phyloP scores from a whole-genome alignment of 2,329 filamentous ascomycete species.

The Diaporthe vaccinii region DNA sequence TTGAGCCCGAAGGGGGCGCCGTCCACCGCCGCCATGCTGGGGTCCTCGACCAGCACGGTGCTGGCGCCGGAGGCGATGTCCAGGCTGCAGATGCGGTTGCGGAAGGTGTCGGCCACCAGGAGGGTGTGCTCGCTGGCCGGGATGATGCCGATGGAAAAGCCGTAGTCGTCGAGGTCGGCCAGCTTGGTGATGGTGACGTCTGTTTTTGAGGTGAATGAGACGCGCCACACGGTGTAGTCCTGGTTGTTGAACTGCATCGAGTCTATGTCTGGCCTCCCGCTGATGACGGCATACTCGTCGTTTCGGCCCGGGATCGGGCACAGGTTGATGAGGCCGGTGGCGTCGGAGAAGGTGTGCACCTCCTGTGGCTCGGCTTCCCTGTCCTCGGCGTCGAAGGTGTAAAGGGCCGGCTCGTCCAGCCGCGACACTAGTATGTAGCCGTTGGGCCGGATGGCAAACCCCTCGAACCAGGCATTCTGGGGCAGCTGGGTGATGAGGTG shows the following conservation, averaged over 20 bases:
- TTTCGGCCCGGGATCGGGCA: conserved; percentile 15
- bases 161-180: conserved; percentile 13
- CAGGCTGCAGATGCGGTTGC: conserved; percentile 19
- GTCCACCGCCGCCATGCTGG: conserved; percentile 12
- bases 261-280: conserved; percentile 30
- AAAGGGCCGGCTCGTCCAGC: conserved; percentile 30
- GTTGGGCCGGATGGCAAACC: conserved; percentile 27
- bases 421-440: conserved; percentile 30
- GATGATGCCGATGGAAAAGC: conserved; percentile 29
- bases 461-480: conserved; percentile 34
- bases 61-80: conserved; percentile 17
- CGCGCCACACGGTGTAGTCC: conserved; percentile 27
- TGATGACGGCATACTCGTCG: conserved; percentile 33
- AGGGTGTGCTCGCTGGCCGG: conserved; percentile 30
- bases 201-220: neutral
- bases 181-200: conserved; percentile 22
- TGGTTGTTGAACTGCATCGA: conserved; percentile 13
- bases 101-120: conserved; percentile 18
- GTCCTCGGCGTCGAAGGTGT: conserved; percentile 33
- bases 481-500: conserved; percentile 35
- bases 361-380: conserved; percentile 29
- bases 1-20: conserved; percentile 29
- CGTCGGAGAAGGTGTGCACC: conserved; percentile 2
- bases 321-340: conserved; percentile 29
- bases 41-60: conserved; percentile 15